These are phyloP conservation scores for Hippophae gyantsensis DNA, from an alignment of 306 rosid genomes.

Conservation along the genomic window DNA sequence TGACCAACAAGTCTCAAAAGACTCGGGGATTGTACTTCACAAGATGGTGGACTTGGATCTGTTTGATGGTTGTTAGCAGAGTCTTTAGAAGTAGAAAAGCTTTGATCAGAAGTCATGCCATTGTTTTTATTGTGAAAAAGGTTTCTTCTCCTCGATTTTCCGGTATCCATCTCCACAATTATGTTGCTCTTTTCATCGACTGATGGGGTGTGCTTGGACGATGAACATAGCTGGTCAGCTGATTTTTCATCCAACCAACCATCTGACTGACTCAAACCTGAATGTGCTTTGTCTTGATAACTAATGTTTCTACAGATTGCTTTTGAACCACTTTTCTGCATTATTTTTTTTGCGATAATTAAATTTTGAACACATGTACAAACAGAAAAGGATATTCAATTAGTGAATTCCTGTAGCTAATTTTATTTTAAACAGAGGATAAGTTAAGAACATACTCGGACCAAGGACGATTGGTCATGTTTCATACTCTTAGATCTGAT, in stretches of 20 bases:
- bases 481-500: conserved; percentile 46
- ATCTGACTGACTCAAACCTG: conserved; percentile 15
- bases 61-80: conserved; percentile 38
- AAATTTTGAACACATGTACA: neutral
- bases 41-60: conserved; percentile 34
- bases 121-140: conserved; percentile 34
- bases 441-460: conserved; percentile 30
- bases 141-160: conserved; percentile 36
- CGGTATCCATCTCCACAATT: conserved; percentile 46
- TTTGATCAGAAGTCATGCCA: conserved; percentile 31
- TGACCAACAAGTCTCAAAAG: conserved; percentile 25
- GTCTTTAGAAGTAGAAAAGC: conserved; percentile 44
- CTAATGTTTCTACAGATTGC: conserved; percentile 23
- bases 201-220: conserved; percentile 17
- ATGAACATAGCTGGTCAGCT: conserved; percentile 30
- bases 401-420: neutral
- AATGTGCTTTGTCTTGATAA: conserved; percentile 19
- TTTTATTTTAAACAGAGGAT: neutral
- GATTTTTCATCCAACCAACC: conserved; percentile 25
- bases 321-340: conserved; percentile 59
- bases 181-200: conserved; percentile 37
- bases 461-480: conserved; percentile 36
- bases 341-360: neutral
- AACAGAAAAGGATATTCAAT: neutral
- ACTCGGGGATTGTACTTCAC: conserved; percentile 38